Conservation (phyloP, 2,329 filamentous ascomycete genomes). For the Pseudocercospora musae region DNA sequence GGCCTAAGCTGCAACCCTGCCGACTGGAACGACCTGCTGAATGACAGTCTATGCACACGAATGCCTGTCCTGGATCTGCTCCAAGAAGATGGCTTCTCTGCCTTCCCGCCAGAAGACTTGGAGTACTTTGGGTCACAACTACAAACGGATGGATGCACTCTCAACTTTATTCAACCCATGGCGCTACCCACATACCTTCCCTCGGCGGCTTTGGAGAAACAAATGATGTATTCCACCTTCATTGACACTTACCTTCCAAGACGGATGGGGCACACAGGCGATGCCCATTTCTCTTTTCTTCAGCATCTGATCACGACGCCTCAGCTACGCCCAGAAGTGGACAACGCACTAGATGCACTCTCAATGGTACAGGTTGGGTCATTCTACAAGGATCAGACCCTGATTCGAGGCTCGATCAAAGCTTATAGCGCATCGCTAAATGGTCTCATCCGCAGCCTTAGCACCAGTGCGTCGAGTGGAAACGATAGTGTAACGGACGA, state of each 20-base stretch:
- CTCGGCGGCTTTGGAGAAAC: slow-evolving; percentile 17
- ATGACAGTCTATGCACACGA: background rate
- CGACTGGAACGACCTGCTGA: background rate
- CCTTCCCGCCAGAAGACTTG: background rate
- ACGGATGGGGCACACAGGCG: slow-evolving; percentile 1
- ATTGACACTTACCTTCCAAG: slow-evolving; percentile 32
- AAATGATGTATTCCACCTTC: slow-evolving; percentile 28
- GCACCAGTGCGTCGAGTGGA: background rate
- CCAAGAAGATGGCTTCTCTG: background rate
- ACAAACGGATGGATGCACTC: background rate
- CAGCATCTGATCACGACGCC: slow-evolving; percentile 22
- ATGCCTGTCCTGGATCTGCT: background rate
- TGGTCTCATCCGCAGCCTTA: slow-evolving; percentile 22
- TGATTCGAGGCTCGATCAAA: slow-evolving; percentile 27
- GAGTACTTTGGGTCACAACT: background rate
- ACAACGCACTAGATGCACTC: slow-evolving; percentile 29
- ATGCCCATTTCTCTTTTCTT: slow-evolving; percentile 26
- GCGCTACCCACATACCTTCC: slow-evolving; percentile 12
- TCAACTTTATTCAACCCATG: slow-evolving; percentile 12
- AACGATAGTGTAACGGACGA: slow-evolving; percentile 22
- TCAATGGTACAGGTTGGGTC: slow-evolving; percentile 31
- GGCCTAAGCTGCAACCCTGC: background rate
- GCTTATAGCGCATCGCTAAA: slow-evolving; percentile 27
- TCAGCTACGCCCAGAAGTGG: slow-evolving; percentile 23
- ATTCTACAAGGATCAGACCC: slow-evolving; percentile 23